phyloP scores from a whole-genome alignment of 768 basidiomycete species.

The Mycena pura region DNA sequence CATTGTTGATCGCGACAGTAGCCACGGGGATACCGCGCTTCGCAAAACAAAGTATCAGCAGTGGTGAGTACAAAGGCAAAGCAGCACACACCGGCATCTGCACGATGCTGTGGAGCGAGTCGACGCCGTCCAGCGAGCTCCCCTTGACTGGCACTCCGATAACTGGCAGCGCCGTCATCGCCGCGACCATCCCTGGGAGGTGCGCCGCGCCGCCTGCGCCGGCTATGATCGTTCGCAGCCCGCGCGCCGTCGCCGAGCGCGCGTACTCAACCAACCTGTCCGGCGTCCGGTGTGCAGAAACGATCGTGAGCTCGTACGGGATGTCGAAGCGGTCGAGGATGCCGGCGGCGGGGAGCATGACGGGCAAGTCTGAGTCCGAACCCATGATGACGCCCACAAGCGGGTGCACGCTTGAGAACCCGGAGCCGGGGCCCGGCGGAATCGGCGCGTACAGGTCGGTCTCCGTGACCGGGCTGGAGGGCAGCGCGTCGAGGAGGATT shows the following conservation, averaged over 20 bases:
- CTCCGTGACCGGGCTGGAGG: constrained; percentile 54
- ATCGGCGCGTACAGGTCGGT: constrained; percentile 59
- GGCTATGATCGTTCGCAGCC: constrained; percentile 82
- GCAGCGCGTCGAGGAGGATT: constrained; percentile 72
- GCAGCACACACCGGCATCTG: constrained; percentile 90
- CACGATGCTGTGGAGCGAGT: constrained; percentile 96
- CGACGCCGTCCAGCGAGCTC: constrained; percentile 91
- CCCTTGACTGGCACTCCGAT: constrained; percentile 98
- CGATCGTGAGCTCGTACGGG: constrained; percentile 94
- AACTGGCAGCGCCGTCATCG: constrained; percentile 90
- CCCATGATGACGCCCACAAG: constrained; percentile 98
- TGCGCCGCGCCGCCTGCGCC: constrained; percentile 99
- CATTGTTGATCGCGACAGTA: constrained; percentile 96
- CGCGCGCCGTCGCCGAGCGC: constrained; percentile 69
- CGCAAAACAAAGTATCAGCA: constrained; percentile 9
- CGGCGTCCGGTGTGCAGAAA: constrained; percentile 96
- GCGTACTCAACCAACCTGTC: constrained; percentile 86
- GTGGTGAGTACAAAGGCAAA: constrained; percentile 2
- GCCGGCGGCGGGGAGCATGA: constrained; percentile 87
- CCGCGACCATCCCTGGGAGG: constrained; percentile 97
- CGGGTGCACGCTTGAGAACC: constrained; percentile 70
- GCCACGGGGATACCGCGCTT: constrained; percentile 97
- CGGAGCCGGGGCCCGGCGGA: constrained; percentile 49
- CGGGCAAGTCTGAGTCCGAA: constrained; percentile 95
- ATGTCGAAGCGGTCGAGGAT: constrained; percentile 83